Conservation (phyloP, 768 basidiomycete species). For the Leccinum sublutescens region DNA sequence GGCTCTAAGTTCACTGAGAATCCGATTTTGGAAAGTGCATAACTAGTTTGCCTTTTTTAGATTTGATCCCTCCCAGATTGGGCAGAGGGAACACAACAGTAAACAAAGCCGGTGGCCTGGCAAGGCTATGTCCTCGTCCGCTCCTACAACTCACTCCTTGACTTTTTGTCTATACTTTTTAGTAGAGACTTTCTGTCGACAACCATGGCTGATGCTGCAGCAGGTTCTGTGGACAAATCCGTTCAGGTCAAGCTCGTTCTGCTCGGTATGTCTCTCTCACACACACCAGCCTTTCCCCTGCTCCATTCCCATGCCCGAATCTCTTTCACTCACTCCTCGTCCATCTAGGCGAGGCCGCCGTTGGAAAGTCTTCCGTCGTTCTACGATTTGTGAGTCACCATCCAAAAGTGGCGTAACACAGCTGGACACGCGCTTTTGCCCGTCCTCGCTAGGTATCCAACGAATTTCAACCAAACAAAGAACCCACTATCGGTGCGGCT, state of each 20-base stretch:
- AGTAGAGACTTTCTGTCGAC: conserved; percentile 8
- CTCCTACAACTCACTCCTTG: background rate
- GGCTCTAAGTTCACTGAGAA: background rate
- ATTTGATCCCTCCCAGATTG: conserved; percentile 1
- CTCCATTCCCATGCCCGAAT: background rate
- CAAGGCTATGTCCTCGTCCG: background rate
- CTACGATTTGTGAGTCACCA: conserved; percentile 79
- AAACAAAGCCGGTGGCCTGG: conserved; percentile 18
- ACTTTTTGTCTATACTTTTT: conserved; percentile 1
- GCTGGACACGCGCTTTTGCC: conserved; percentile 1
- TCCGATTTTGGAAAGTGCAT: background rate
- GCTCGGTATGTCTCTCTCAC: conserved; percentile 58
- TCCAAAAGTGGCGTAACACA: conserved; percentile 10
- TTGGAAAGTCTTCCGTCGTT: conserved; percentile 98
- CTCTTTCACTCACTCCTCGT: background rate
- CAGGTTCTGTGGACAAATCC: conserved; percentile 79
- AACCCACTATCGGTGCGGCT: conserved; percentile 96
- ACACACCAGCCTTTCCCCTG: background rate
- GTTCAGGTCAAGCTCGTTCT: conserved; percentile 98
- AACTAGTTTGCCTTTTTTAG: background rate
- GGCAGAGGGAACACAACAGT: conserved; percentile 16
- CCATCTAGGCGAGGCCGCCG: conserved; percentile 90
- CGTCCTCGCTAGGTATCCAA: conserved; percentile 70
- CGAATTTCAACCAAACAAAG: conserved; percentile 98
- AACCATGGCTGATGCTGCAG: conserved; percentile 72